Conservation (phyloP, 176 grass and related monocot species). For the Avena insularis region DNA sequence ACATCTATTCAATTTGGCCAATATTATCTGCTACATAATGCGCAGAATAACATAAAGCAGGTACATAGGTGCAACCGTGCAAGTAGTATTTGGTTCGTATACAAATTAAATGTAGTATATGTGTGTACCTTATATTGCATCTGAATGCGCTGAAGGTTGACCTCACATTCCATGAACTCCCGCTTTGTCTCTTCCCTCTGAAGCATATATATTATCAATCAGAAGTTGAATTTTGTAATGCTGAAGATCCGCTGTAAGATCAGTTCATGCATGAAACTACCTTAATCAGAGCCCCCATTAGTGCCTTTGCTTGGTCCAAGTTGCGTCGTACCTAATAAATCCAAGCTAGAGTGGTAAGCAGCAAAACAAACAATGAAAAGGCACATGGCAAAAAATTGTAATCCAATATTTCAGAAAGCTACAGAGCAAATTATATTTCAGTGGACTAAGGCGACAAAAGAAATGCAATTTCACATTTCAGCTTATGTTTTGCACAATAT, state of each 20-base stretch:
- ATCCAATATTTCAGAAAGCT: constrained; percentile 13
- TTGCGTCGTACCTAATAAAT: constrained; percentile 87
- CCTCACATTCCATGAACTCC: constrained; percentile 77
- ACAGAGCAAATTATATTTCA: constrained; percentile 4
- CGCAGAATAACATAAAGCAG: constrained; percentile 14
- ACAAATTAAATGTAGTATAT: not conserved
- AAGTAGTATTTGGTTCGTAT: not conserved
- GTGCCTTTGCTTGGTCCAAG: constrained; percentile 92
- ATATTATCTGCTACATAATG: constrained; percentile 7
- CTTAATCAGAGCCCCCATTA: constrained; percentile 93
- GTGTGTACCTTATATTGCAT: constrained; percentile 85
- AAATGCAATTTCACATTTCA: too few species aligned
- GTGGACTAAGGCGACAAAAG: not conserved
- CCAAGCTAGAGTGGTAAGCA: constrained; percentile 40
- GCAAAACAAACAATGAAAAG: constrained; percentile 32
- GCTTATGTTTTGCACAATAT: too few species aligned
- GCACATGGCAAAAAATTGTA: not conserved
- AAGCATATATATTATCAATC: constrained; percentile 37
- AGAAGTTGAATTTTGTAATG: constrained; percentile 16
- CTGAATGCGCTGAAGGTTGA: constrained; percentile 84
- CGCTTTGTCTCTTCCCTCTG: constrained; percentile 97
- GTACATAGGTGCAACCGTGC: constrained; percentile 1
- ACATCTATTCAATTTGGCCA: constrained; percentile 25
- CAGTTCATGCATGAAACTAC: constrained; percentile 49
- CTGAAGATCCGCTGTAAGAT: constrained; percentile 25